These are phyloP conservation scores for Barnettozyma pratensis DNA, from an alignment of 805 yeast genomes.

Conservation along the genomic window DNA sequence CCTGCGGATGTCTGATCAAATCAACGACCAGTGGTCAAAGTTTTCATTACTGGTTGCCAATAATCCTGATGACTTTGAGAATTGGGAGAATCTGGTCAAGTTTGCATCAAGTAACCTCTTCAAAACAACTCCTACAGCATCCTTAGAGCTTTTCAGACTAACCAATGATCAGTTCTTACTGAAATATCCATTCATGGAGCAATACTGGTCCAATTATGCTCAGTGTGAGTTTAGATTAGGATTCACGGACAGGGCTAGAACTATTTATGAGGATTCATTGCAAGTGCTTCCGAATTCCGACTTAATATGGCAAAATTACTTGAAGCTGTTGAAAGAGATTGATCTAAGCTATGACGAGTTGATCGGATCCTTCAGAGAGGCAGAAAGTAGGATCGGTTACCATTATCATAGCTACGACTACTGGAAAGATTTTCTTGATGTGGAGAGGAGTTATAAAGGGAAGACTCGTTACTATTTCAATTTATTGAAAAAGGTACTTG, in stretches of 20 bases:
- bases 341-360: slow-evolving; percentile 28
- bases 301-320: slow-evolving; percentile 46
- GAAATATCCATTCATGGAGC: slow-evolving; percentile 45
- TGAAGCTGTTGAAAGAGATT: slow-evolving; percentile 33
- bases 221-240: slow-evolving; percentile 42
- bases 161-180: slow-evolving; percentile 39
- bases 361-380: slow-evolving; percentile 37
- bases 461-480: slow-evolving; percentile 19
- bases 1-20: too few relatives aligned
- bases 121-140: slow-evolving; percentile 29
- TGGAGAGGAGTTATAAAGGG: slow-evolving; percentile 34
- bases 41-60: slow-evolving; percentile 17
- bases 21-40: slow-evolving; percentile 14
- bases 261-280: slow-evolving; percentile 37
- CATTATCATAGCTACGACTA: slow-evolving; percentile 48
- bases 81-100: slow-evolving; percentile 35
- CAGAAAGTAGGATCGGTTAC: slow-evolving; percentile 43
- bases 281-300: slow-evolving; percentile 37
- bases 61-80: slow-evolving; percentile 30
- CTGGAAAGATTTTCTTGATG: slow-evolving; percentile 44
- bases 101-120: slow-evolving; percentile 31
- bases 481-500: slow-evolving; percentile 44
- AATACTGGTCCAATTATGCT: slow-evolving; percentile 57
- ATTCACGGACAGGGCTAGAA: slow-evolving; percentile 31
- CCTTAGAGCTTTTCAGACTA: slow-evolving; percentile 31